Evolutionary conservation across 2,329 filamentous ascomycete genomes (phyloP), one percentile per base, ranked within the genome.

Genomic region (Pochonia chlamydosporia): DNA sequence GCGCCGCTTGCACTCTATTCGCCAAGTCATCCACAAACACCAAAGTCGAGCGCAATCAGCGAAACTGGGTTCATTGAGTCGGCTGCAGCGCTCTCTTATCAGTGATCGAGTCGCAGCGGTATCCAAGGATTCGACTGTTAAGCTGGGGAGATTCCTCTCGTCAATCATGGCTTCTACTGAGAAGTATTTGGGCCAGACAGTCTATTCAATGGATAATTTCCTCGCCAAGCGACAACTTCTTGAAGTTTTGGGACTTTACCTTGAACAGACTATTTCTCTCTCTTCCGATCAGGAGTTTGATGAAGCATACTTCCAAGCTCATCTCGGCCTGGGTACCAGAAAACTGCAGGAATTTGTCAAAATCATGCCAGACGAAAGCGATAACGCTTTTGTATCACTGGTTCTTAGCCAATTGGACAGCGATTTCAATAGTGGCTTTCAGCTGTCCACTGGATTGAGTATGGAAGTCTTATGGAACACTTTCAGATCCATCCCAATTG

Each of bases 381-480:
- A 64, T 28, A 60, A 56, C 3, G 59, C 67, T 2, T 65, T 81
- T n/a, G 58, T 71, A 4, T 56, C 59, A 1, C 52, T 60, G 9
- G 59, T 79, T 30, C 55, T 71, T 1, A 57, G 64, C 1, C 70
- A 65, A 5, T 58, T 84, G 2, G 66, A 75, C 37, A 68, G 68
- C 33, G 74, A 75, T 43, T 92, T 95, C 59, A 75, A 79, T 21
- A 75, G 80, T 14, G 82, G 81, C 2, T 91, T 90, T 68, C 81
- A 82, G 47, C 69, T 95, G 13, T 82, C 74, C 0, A 90, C 85
- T 2, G 90, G 89, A 0, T 70, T 90, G 11, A 84, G 81, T 54
- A 93, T 95, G 87, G 87, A 93, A 59, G 63, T 70, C 8, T 73
- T 95, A 5, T 95, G 91, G 92, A 78, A 79, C 36, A 59, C 72